Evolutionary conservation across 2,329 filamentous ascomycete species (phyloP), one percentile per base, ranked within the genome.

Genomic region (Rugonectria rugulosa): DNA sequence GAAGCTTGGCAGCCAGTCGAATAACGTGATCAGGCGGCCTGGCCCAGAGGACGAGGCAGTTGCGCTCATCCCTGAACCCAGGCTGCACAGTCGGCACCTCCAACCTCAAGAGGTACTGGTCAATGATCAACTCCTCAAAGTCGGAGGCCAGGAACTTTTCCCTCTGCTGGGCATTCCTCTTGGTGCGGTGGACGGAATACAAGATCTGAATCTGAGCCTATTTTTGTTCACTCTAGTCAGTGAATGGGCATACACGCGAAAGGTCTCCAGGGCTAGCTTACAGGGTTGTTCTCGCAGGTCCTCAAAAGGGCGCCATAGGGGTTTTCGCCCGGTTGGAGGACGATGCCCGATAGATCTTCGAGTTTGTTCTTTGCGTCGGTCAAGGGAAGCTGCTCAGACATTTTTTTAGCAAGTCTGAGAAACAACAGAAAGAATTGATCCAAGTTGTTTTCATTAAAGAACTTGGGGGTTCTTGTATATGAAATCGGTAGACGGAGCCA

Each of bases 31-130:
- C 75, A 1, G 93, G 90, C 14, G 94, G 94, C 6, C 93, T 82
- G 4, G 90, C 91, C 92, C 92, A 97, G 69, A 97, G 88, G 1
- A 92, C 90, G 10, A 97, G 79, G 70, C 93, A 96, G 68, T 97
- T 82, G 34, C 94, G 81, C 36, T 85, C 83, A 70, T 98, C 94
- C 46, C 79, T 72, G 70, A 89, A 96, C 1, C 84, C 85, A 1
- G 87, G 88, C 60, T 91, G 82, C 29, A 88, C 75, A 1, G 81
- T 73, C 1, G 83, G 82, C 37, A 88, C 81, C 62, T 88, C 83
- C 26, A 97, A 76, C 51, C 88, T 87, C 44, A 87, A 77, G 1
- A 97, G 81, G 51, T 91, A 87, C 2, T 88, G 85, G 68, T 98
- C 94, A 46, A 94, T 81, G 43, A 85, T 84, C 66, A 96, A 83